Conservation (phyloP, 495 filamentous ascomycete genomes). For the Chaetomium tenue region DNA sequence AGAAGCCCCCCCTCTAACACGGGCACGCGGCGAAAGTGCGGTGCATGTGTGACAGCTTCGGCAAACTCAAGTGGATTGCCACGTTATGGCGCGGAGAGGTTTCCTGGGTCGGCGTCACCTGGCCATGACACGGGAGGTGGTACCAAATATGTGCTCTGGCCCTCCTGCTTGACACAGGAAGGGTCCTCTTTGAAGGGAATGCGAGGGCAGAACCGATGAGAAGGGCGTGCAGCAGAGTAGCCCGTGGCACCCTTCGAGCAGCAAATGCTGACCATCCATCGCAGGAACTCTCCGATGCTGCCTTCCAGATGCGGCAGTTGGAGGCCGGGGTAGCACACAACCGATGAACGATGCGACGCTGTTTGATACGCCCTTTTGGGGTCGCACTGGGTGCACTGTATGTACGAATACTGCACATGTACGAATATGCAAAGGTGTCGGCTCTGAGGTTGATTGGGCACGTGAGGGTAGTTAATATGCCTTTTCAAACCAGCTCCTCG, state of each 20-base stretch:
- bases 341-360: background rate
- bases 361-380: background rate
- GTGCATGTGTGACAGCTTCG: background rate
- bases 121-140: background rate
- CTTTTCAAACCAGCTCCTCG: too few species aligned
- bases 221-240: background rate
- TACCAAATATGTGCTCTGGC: background rate
- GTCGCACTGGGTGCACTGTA: background rate
- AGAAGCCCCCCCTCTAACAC: background rate
- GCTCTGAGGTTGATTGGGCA: too few species aligned
- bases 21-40: background rate
- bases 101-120: background rate
- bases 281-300: background rate
- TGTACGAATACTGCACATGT: too few species aligned
- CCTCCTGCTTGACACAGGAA: background rate
- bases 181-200: background rate
- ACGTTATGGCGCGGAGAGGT: background rate
- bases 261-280: background rate
- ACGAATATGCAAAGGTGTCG: too few species aligned
- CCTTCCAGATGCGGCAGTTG: conserved; percentile 15
- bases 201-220: background rate
- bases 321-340: background rate
- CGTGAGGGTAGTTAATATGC: too few species aligned
- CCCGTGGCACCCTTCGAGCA: background rate
- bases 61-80: background rate